Conservation (phyloP, 139 green algal genomes). For the Tetradesmus obliquus region DNA sequence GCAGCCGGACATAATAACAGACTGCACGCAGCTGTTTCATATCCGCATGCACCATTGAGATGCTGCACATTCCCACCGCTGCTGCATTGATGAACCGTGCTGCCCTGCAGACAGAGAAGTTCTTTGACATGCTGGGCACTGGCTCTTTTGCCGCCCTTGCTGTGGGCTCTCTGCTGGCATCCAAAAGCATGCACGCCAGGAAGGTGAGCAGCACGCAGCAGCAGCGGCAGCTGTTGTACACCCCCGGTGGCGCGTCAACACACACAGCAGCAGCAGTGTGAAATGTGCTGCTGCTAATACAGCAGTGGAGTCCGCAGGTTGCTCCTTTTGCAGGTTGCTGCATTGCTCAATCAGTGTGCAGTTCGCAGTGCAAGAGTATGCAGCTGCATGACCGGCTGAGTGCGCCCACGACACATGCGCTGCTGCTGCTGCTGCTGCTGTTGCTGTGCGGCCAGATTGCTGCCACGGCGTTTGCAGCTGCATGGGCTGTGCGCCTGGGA, state of each 20-base stretch:
- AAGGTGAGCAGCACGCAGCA: slow-evolving; percentile 43
- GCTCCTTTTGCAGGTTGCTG: too few relatives aligned
- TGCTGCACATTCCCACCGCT: not conserved
- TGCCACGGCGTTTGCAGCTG: slow-evolving; percentile 65
- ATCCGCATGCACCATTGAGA: too few relatives aligned
- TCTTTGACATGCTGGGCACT: slow-evolving; percentile 80
- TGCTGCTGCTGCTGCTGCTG: not conserved
- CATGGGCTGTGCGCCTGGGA: slow-evolving; percentile 83
- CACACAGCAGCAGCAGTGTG: not conserved
- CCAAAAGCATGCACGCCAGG: slow-evolving; percentile 36
- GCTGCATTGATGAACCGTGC: not conserved
- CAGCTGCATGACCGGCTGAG: too few relatives aligned
- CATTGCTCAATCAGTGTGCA: too few relatives aligned
- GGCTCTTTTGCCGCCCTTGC: slow-evolving; percentile 67
- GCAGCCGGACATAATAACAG: too few relatives aligned
- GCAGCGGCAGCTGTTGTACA: not conserved
- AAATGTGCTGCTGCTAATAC: too few relatives aligned
- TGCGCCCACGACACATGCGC: too few relatives aligned
- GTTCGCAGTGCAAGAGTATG: too few relatives aligned
- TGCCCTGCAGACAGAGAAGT: slow-evolving; percentile 76
- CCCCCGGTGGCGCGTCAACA: not conserved
- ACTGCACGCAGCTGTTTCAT: not conserved
- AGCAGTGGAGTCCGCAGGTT: too few relatives aligned
- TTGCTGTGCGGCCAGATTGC: slow-evolving; percentile 6
- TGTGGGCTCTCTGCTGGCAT: slow-evolving; percentile 48